A percentile compares a stretch with the other conserved stretches of the same genome.
Evolutionary conservation across 2,329 filamentous ascomycete species (phyloP).

Genomic region (Pseudogymnoascus pannorum): DNA sequence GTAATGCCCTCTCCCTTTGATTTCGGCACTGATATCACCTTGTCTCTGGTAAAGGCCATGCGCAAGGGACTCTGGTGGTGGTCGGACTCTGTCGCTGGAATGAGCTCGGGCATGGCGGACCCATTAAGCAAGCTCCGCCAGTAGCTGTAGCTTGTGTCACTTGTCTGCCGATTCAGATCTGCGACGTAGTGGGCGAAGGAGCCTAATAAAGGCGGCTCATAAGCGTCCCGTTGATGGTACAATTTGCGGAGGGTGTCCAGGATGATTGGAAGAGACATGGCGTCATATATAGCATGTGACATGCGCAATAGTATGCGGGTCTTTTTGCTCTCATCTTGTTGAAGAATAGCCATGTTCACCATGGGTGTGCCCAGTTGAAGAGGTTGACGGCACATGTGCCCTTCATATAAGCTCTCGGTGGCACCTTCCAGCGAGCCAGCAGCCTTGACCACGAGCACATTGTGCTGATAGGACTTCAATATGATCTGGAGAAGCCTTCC

Average conservation of each 20-base stretch:
- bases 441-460: no score
- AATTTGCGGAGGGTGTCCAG: background rate
- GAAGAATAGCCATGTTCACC: constrained; percentile 9
- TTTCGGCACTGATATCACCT: background rate
- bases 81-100: constrained; percentile 2
- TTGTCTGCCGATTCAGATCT: background rate
- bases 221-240: background rate
- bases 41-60: background rate
- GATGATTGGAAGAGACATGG: constrained; percentile 5
- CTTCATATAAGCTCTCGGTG: no score
- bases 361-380: constrained; percentile 1
- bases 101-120: constrained; percentile 9
- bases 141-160: constrained; percentile 5
- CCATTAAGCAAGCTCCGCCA: constrained; percentile 2
- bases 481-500: no score
- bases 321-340: background rate
- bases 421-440: no score
- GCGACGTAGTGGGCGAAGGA: background rate
- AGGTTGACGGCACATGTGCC: background rate
- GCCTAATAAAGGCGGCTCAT: background rate
- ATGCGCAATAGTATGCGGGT: constrained; percentile 1
- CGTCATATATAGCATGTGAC: constrained; percentile 9
- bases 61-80: background rate
- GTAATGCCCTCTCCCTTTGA: constrained; percentile 6
- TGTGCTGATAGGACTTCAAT: no score